phyloP scores from a whole-genome alignment of 2,329 filamentous ascomycete species.

The Fusarium sp. region DNA sequence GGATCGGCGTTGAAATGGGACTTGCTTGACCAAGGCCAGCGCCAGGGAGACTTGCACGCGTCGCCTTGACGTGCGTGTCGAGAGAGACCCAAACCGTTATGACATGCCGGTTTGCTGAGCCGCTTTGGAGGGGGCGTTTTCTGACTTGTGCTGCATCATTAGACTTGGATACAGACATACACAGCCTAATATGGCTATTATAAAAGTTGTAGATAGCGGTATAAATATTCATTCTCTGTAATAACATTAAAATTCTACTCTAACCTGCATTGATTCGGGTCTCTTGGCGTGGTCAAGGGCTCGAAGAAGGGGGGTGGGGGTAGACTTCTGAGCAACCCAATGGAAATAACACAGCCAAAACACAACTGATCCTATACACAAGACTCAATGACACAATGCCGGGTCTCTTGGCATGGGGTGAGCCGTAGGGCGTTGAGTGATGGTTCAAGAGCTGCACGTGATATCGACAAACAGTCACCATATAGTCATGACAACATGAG shows the following conservation, averaged over 20 bases:
- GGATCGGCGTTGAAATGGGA: constrained; percentile 36
- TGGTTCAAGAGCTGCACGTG: neutral
- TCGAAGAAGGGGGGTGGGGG: too few species aligned
- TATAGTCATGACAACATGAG: neutral
- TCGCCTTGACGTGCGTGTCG: constrained; percentile 22
- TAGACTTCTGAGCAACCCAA: too few species aligned
- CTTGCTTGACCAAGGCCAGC: constrained; percentile 12
- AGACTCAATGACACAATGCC: too few species aligned
- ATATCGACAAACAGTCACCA: neutral
- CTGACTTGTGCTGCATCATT: constrained; percentile 1
- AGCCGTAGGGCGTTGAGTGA: neutral
- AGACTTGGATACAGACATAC: constrained; percentile 39
- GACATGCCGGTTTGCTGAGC: constrained; percentile 19
- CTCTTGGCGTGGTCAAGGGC: too few species aligned
- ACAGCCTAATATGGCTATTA: constrained; percentile 13
- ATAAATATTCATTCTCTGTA: constrained; percentile 8
- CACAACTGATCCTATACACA: too few species aligned
- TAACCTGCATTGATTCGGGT: neutral
- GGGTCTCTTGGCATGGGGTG: too few species aligned
- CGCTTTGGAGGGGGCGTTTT: constrained; percentile 36
- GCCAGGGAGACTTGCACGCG: constrained; percentile 11
- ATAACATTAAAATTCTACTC: neutral
- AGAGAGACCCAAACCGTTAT: constrained; percentile 22
- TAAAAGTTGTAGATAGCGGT: constrained; percentile 25
- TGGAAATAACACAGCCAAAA: too few species aligned